Conservation (phyloP, 2,329 filamentous ascomycete genomes). For the Nigrospora oryzae region DNA sequence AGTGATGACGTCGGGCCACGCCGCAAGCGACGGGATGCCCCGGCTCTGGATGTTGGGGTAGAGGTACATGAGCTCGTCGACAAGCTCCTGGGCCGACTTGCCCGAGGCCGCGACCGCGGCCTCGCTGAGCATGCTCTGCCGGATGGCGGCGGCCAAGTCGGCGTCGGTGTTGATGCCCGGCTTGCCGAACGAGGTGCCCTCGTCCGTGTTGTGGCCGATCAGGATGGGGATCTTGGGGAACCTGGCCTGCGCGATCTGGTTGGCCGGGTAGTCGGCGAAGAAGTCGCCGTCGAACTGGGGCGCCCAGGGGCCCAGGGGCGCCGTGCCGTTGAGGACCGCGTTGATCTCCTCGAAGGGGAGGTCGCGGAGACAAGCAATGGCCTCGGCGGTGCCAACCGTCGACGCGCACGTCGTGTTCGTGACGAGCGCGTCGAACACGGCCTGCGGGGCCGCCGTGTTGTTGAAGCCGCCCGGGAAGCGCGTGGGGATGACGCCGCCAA, state of each 20-base stretch:
- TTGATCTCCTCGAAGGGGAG: conserved; percentile 18
- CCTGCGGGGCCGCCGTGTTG: conserved; percentile 16
- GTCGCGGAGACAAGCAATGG: conserved; percentile 16
- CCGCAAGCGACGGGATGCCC: conserved; percentile 23
- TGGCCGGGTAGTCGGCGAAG: conserved; percentile 11
- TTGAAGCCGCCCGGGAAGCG: conserved; percentile 19
- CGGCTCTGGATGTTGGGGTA: conserved; percentile 24
- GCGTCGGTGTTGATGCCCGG: conserved; percentile 16
- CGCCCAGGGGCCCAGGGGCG: conserved; percentile 7
- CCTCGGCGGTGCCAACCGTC: conserved; percentile 12
- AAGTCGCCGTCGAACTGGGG: conserved; percentile 21
- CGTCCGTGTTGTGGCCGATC: conserved; percentile 22
- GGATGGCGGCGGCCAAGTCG: conserved; percentile 13
- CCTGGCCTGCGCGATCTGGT: conserved; percentile 12
- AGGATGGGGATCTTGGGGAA: conserved; percentile 19
- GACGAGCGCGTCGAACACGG: conserved; percentile 17
- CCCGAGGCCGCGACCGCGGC: conserved; percentile 8
- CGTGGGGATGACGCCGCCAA: conserved; percentile 18
- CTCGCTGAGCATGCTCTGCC: conserved; percentile 1
- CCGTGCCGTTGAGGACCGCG: conserved; percentile 8
- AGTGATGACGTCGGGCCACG: conserved; percentile 21
- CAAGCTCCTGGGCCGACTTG: conserved; percentile 11
- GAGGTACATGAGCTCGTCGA: conserved; percentile 12
- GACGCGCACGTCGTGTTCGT: conserved; percentile 16
- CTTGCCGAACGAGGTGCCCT: conserved; percentile 14